Evolutionary conservation across 2,329 filamentous ascomycete species (phyloP), one percentile per base, ranked within the genome.

Genomic region (Blumeria graminis): DNA sequence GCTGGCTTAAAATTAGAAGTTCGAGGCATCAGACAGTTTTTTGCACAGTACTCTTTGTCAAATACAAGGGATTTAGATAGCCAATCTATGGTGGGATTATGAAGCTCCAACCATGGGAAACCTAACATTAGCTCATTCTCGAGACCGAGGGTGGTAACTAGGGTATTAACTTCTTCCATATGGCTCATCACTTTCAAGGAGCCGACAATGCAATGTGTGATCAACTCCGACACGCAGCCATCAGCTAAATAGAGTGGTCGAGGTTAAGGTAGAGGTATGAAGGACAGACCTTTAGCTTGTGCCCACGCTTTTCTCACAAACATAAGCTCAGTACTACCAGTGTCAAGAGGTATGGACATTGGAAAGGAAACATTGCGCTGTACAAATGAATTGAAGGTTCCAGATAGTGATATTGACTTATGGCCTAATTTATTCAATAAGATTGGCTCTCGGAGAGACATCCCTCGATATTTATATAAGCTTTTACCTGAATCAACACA

Each of bases 221-320:
- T 41, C 38, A 41, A 41, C 38, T 16, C 3, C 38, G 41, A 46
- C 5, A 46, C 41, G n/a, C 41, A 46, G n/a, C n/a, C 41, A 46
- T 16, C n/a, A 46, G 4, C 41, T 46, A 46, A 46, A 9, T 16
- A 46, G 9, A 46, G 41, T 46, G 41, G 9, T 2, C 51, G 36
- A 54, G 36, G n/a, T 16, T 46, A 9, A 6, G 41, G 9, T 46
- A 16, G 41, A 46, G 41, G n/a, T 16, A 16, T 13, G 41, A 39
- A 54, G 14, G 51, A 38, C 51, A 54, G 28, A 18, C 34, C 34
- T 35, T 28, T 54, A 54, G 34, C 51, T 39, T 54, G 51, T 13
- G 51, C 34, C 51, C 34, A 54, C n/a, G 16, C 34, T 54, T 54
- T 54, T 22, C 51, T 38, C 11, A 36, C 51, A 39, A 54, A 54